Conservation (phyloP, 345 rosid species). For the Melastoma malabathricum region DNA sequence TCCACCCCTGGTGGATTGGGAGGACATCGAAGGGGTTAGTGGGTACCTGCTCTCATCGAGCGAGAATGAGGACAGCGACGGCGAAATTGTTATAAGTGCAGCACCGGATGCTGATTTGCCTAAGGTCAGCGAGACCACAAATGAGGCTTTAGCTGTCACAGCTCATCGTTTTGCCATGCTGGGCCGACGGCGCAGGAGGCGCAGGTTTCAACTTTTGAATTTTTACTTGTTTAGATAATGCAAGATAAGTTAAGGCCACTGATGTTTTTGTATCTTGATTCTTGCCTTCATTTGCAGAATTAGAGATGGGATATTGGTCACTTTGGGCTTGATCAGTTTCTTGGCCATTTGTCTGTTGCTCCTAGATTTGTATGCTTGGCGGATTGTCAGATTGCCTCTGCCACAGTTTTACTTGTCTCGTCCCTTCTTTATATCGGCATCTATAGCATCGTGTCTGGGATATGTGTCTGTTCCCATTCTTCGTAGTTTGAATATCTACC, state of each 20-base stretch:
- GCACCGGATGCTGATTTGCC: constrained; percentile 42
- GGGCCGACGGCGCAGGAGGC: constrained; percentile 37
- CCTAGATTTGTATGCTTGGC: constrained; percentile 84
- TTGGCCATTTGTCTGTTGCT: constrained; percentile 35
- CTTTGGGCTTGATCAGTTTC: constrained; percentile 51
- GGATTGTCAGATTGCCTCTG: constrained; percentile 76
- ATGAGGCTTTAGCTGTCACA: constrained; percentile 40
- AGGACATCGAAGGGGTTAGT: constrained; percentile 18
- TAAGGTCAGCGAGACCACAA: constrained; percentile 21
- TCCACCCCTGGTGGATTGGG: constrained; percentile 22
- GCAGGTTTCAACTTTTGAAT: constrained; percentile 26
- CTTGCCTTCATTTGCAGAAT: constrained; percentile 28
- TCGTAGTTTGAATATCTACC: constrained; percentile 35
- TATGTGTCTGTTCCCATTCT: constrained; percentile 67
- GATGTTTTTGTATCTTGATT: too few relatives aligned
- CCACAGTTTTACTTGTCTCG: constrained; percentile 50
- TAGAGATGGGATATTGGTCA: constrained; percentile 48
- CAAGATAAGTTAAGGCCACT: too few relatives aligned
- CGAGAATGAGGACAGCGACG: constrained; percentile 77
- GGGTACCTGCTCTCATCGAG: constrained; percentile 48
- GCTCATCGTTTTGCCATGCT: constrained; percentile 54
- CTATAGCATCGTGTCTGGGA: constrained; percentile 46
- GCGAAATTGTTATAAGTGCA: constrained; percentile 42
- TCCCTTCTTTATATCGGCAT: constrained; percentile 52
- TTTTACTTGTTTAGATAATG: not conserved